Base-by-base conservation (phyloP, 2,329 filamentous ascomycete genomes). In the Stachybotrys chartarum region DNA sequence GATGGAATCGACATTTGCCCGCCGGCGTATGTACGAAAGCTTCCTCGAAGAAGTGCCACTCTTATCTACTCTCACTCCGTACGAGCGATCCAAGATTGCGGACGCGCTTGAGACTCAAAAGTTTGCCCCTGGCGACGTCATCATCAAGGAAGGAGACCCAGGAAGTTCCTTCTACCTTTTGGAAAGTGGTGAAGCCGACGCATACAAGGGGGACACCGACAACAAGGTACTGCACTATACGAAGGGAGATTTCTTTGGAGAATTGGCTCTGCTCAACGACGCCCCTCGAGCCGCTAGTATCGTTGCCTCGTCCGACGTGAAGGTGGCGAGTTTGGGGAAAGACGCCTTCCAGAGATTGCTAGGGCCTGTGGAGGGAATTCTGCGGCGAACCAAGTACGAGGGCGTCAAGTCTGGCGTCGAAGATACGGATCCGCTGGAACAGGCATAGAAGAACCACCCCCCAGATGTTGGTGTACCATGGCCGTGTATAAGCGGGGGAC, bases 1-100 rank as follows among this genome's bases (percentile, higher is more conserved):
- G 59, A 97, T 99, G 92, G 93, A 97, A 75, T 95, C 90, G 45
- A 96, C 94, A 4, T 97, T 97, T 76, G 90, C 95, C 64, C 89
- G 93, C 55, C 87, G 94, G 64, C 89, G 93, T 66, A 93, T 97
- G 86, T 97, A 97, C 73, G 94, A 99, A 75, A 90, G 86, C 63
- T 97, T 99, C 78, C 80, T 99, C 24, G 92, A 96, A 70, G 91
- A 96, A 69, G 94, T 97, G 2, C 90, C 91, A 0, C 80, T 97
- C 32, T 82, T 99, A 30, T 81, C 87, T 3, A 86, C 84, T 24
- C 81, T 99, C 55, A 96, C 92, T 49, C 82, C 89, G 0, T 97
- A 97, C 71, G 94, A 99, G 75, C 87, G 94, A 56, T 91, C 90
- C 67, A 99, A 99, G 79, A 97, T 99, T 70, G 93, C 94, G 58